Evolutionary conservation across 2,329 filamentous ascomycete species (phyloP), one percentile per base, ranked within the genome.

Genomic region (Periglandula ipomoeae): DNA sequence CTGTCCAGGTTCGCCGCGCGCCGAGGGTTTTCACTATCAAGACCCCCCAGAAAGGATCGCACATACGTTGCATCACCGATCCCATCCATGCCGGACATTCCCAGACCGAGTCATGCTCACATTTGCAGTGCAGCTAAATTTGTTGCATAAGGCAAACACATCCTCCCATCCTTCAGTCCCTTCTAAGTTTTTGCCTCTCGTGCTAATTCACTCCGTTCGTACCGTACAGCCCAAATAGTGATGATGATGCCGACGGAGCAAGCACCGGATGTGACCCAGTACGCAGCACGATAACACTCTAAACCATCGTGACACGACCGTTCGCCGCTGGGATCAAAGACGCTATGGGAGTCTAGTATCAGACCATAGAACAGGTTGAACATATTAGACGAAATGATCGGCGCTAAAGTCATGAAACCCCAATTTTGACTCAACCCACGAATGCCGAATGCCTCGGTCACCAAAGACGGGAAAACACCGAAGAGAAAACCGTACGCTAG

Each of bases 401-500:
- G 90, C 3, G 88, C 85, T 43, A 96, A 72, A 0, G 89, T 96
- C 82, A 98, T 94, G 58, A 86, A 85, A 13, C 93, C 93, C 91
- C 93, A 98, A 61, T 97, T 98, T 62, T 95, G 88, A 48, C 85
- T 89, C 42, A 98, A 74, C 1, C 90, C 91, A 52, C 84, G 78
- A 23, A 96, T 85, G 7, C 93, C 93, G 63, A 98, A 98, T 0
- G 85, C 84, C 63, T 97, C 90, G 6, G 90, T 89, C 9, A 87
- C 79, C 17, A 97, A 81, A 11, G 89, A 90, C 0, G 93, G 93
- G 65, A 87, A 95, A 19, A 95, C 90, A 30, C 93, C 93, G 56
- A 97, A 97, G 0, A 97, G 75, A 55, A 95, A 88, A 2, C 93
- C 93, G 64, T 98, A 98, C 1, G 83, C 90, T 1, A 97, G 72